Percentiles rank a stretch among this genome's conserved stretches.
These are phyloP conservation scores for Coemansia sp. DNA, from an alignment of 192 early-diverging fungal genomes.

Conservation along the genomic window DNA sequence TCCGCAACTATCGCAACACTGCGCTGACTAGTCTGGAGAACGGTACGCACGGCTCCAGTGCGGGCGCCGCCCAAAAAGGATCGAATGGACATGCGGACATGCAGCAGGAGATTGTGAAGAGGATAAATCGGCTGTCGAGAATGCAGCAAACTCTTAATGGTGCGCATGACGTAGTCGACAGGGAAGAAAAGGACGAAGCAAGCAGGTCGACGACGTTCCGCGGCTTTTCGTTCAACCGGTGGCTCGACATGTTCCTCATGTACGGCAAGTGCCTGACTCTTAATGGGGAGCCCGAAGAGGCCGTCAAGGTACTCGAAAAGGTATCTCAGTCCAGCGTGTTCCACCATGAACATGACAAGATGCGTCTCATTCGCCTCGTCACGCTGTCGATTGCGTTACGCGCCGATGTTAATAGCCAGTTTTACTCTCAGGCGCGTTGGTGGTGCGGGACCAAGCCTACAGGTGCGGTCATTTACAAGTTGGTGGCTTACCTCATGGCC, in stretches of 20 bases:
- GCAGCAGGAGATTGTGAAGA: slow-evolving; percentile 38
- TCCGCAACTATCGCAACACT: slow-evolving; percentile 38
- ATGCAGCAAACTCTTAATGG: slow-evolving; percentile 1
- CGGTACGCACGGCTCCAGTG: slow-evolving; percentile 13
- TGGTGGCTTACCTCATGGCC: slow-evolving; percentile 35
- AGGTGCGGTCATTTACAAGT: slow-evolving; percentile 26
- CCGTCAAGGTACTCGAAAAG: slow-evolving; percentile 35
- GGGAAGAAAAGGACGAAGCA: slow-evolving; percentile 10
- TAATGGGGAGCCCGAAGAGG: slow-evolving; percentile 15
- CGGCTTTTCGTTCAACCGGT: slow-evolving; percentile 39
- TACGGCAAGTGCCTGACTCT: slow-evolving; percentile 44
- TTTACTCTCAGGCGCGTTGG: slow-evolving; percentile 43
- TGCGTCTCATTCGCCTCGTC: slow-evolving; percentile 22
- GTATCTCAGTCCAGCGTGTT: slow-evolving; percentile 47
- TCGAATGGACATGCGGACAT: slow-evolving; percentile 26
- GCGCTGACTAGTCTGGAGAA: slow-evolving; percentile 31
- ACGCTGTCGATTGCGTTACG: slow-evolving; percentile 32
- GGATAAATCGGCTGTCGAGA: slow-evolving; percentile 36
- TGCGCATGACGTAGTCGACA: not conserved
- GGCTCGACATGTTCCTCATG: slow-evolving; percentile 51
- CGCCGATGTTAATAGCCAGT: slow-evolving; percentile 10
- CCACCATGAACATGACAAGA: not conserved
- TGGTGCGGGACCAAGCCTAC: slow-evolving; percentile 44
- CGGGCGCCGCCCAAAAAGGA: slow-evolving; percentile 7
- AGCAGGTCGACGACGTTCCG: slow-evolving; percentile 45